Percentiles rank a stretch among this genome's conserved stretches.
Conservation (phyloP, 768 basidiomycete genomes). For the Tephrocybe sp. region DNA sequence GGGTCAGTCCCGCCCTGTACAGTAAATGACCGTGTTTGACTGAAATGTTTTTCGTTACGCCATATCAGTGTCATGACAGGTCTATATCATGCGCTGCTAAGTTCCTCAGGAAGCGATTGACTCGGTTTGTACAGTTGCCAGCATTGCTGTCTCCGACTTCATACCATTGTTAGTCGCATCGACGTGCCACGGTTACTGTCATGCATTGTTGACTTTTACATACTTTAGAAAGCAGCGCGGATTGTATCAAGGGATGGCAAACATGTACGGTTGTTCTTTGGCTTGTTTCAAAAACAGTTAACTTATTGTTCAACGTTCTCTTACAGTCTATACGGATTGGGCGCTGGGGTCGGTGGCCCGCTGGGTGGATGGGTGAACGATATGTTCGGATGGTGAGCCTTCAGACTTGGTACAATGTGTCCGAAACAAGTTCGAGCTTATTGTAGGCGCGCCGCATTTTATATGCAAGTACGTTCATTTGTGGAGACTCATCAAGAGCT, state of each 20-base stretch:
- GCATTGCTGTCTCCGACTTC: constrained; percentile 83
- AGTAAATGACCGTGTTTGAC: constrained; percentile 19
- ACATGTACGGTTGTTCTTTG: constrained; percentile 59
- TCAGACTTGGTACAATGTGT: constrained; percentile 4
- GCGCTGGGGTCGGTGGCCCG: constrained; percentile 79
- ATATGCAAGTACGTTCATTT: constrained; percentile 63
- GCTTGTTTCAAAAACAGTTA: not conserved
- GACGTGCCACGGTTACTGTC: constrained; percentile 6
- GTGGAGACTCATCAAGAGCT: not conserved
- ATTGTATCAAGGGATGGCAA: constrained; percentile 88
- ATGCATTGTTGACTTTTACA: constrained; percentile 6
- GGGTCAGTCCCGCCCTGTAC: constrained; percentile 52
- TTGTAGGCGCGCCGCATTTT: constrained; percentile 81
- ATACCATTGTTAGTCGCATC: constrained; percentile 71
- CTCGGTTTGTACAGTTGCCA: constrained; percentile 56
- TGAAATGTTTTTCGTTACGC: constrained; percentile 24
- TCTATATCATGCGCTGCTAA: constrained; percentile 26
- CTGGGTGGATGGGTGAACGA: constrained; percentile 87
- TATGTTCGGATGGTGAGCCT: constrained; percentile 75
- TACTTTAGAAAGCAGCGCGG: constrained; percentile 76
- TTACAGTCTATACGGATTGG: constrained; percentile 76
- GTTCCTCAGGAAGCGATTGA: constrained; percentile 24
- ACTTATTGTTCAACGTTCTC: not conserved
- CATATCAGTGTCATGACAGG: constrained; percentile 78
- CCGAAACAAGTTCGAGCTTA: constrained; percentile 9